Base-by-base conservation (phyloP, 2,329 filamentous ascomycete genomes). In the Fusarium nodosum region DNA sequence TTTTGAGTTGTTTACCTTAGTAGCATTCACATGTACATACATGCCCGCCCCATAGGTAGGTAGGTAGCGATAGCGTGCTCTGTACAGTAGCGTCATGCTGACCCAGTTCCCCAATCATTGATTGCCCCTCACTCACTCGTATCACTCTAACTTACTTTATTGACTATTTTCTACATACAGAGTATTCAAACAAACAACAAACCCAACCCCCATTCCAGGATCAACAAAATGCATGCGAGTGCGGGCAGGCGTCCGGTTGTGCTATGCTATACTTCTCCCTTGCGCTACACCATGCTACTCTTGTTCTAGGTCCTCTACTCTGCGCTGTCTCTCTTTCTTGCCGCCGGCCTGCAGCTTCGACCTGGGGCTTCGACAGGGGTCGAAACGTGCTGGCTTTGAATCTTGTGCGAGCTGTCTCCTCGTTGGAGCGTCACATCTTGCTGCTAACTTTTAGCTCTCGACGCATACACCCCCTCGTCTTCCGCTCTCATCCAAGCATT, bases 401-500 rank as follows among this genome's bases (percentile, higher is more conserved):
- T 44, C 34, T 46, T 56, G 52, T 33, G 56, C 48, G 44, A 44
- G 54, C 64, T 45, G 46, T 33, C 53, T 48, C 65, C 56, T 69
- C 61, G 61, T 69, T 67, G 64, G 64, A 68, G 52, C 64, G 48
- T 61, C 47, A 61, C 48, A 64, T 45, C 33, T 54, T 58, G 52
- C 52, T 67, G 57, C 57, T 50, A 54, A 58, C 54, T 50, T 38
- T 44, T 67, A 67, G 63, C 38, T 64, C 51, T 63, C 46, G 50
- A 48, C 46, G 22, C 52, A 66, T 52, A 16, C 34, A n/a, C 34
- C 38, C 64, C 52, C 53, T 62, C 34, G 38, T 44, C 59, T 30
- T 71, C 68, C 51, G 28, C 59, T 65, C 67, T 38, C 47, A 56
- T 38, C 67, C 67, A 70, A 68, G 60, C 67, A 67, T 68, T 38